Percentiles rank a stretch among this genome's conserved stretches.
These are phyloP conservation scores for Tulasnella sp. DNA, from an alignment of 768 basidiomycete genomes.

Conservation along the genomic window DNA sequence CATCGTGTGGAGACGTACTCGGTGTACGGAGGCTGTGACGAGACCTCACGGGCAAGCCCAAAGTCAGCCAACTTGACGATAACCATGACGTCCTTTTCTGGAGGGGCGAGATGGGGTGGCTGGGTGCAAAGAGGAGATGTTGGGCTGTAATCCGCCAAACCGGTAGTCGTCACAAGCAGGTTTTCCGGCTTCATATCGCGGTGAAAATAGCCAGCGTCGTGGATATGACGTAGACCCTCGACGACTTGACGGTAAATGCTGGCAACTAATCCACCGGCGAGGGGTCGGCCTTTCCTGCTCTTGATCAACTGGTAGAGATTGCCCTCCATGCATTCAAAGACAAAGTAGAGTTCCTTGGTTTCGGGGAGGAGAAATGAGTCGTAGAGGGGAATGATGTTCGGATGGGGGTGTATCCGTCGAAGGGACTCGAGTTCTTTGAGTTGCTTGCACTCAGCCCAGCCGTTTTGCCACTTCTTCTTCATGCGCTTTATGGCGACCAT, in stretches of 20 bases:
- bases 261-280: constrained; percentile 93
- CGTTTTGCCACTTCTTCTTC: constrained; percentile 96
- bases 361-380: constrained; percentile 97
- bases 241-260: constrained; percentile 91
- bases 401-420: constrained; percentile 86
- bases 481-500: constrained; percentile 96
- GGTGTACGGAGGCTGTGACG: constrained; percentile 84
- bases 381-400: constrained; percentile 96
- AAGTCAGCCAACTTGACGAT: constrained; percentile 99
- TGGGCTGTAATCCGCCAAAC: constrained; percentile 80
- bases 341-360: constrained; percentile 94
- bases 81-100: constrained; percentile 88
- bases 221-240: constrained; percentile 83
- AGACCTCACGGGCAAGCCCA: constrained; percentile 85
- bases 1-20: constrained; percentile 99
- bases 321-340: constrained; percentile 99
- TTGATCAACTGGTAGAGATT: constrained; percentile 99
- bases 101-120: constrained; percentile 41
- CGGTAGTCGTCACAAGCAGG: constrained; percentile 93
- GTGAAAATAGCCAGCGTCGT: constrained; percentile 88
- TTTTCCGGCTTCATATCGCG: constrained; percentile 99
- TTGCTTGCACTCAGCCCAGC: constrained; percentile 93
- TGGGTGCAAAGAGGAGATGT: constrained; percentile 48
- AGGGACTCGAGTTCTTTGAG: constrained; percentile 97
- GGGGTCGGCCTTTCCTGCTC: constrained; percentile 82